These are phyloP conservation scores for Trametes cubensis DNA, from an alignment of 768 basidiomycete species.

Conservation along the genomic window DNA sequence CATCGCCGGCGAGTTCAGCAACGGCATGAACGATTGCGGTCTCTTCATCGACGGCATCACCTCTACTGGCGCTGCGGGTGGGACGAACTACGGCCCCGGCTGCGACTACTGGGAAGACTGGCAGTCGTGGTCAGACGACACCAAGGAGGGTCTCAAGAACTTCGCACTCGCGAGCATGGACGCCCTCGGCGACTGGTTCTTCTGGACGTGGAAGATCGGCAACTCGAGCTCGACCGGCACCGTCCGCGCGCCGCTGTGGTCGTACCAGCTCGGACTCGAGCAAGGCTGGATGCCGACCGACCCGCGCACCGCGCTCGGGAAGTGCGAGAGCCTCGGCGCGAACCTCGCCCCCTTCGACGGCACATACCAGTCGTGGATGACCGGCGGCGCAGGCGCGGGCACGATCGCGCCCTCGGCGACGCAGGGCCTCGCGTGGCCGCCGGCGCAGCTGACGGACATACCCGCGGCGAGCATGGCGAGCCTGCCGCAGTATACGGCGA, in stretches of 20 bases:
- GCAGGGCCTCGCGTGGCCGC: constrained; percentile 44
- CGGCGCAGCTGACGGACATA: constrained; percentile 55
- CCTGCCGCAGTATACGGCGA: constrained; percentile 67
- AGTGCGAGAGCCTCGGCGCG: constrained; percentile 58
- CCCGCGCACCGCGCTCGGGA: constrained; percentile 62
- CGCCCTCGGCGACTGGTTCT: constrained; percentile 68
- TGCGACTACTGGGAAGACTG: constrained; percentile 50
- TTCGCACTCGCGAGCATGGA: constrained; percentile 63
- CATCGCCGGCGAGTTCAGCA: constrained; percentile 72
- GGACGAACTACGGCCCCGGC: constrained; percentile 44
- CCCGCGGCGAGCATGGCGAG: constrained; percentile 48
- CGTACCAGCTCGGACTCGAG: constrained; percentile 65
- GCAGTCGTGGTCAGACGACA: constrained; percentile 48
- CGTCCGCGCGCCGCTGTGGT: constrained; percentile 61
- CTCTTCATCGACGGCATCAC: constrained; percentile 43
- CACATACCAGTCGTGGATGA: constrained; percentile 59
- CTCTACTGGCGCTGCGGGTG: constrained; percentile 24
- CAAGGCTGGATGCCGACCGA: constrained; percentile 77
- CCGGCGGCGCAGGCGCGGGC: constrained; percentile 59
- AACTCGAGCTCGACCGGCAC: constrained; percentile 49
- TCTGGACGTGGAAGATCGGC: constrained; percentile 80
- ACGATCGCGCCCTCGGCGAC: constrained; percentile 46
- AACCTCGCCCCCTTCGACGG: constrained; percentile 50
- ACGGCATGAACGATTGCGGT: constrained; percentile 66
- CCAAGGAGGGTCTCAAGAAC: constrained; percentile 51